Evolutionary conservation across 805 yeast genomes (phyloP).

Genomic region (Nakazawaea populi): DNA sequence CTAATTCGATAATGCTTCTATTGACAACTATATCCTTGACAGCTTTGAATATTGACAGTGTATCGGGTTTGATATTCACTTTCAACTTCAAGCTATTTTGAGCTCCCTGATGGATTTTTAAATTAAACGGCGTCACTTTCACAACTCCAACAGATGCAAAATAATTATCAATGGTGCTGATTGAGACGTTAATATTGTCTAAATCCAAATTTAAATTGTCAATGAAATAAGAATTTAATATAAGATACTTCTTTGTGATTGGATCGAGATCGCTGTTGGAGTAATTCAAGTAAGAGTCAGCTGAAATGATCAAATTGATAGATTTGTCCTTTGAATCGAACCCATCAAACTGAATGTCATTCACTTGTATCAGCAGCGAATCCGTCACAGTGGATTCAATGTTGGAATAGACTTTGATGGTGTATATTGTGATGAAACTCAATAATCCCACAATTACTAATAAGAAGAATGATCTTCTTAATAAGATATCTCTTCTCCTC

Average conservation of each 20-base stretch:
- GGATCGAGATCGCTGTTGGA: background rate
- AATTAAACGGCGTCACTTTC: conserved; percentile 1
- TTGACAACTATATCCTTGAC: background rate
- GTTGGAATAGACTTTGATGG: background rate
- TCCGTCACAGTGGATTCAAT: conserved; percentile 1
- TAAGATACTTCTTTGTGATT: conserved; percentile 1
- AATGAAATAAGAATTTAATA: conserved; percentile 4
- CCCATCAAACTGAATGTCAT: background rate
- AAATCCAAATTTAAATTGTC: conserved; percentile 5
- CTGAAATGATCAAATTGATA: conserved; percentile 2
- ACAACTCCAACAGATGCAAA: conserved; percentile 5
- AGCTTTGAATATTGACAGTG: conserved; percentile 1
- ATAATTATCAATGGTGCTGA: background rate
- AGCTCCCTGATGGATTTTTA: conserved; percentile 2
- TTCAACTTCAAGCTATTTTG: background rate
- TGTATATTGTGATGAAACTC: background rate
- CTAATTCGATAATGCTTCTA: background rate
- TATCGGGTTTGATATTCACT: conserved; percentile 4
- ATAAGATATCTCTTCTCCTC: background rate
- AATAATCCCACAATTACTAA: background rate
- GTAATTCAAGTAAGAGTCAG: conserved; percentile 2
- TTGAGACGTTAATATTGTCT: conserved; percentile 4
- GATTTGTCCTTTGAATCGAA: background rate
- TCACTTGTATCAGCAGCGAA: conserved; percentile 1
- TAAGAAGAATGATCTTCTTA: background rate